phyloP scores from a whole-genome alignment of 1,284 basidiomycete genomes.

The Hymenochaete sp. region DNA sequence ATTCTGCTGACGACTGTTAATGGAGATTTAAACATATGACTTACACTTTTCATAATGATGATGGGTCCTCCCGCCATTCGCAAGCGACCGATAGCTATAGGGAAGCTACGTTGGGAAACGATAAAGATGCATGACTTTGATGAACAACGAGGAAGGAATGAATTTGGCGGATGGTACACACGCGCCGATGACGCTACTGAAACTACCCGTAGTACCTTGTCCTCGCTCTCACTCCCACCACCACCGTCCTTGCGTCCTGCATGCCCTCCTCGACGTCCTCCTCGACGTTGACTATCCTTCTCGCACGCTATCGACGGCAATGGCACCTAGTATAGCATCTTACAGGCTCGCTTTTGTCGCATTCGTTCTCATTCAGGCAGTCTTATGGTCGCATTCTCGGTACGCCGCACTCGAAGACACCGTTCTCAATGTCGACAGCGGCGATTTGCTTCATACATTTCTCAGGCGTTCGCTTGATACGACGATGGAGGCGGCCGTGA shows the following conservation, averaged over 20 bases:
- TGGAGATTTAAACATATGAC: too few relatives aligned
- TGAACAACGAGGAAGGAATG: too few relatives aligned
- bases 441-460: too few relatives aligned
- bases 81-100: too few relatives aligned
- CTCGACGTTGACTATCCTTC: not conserved
- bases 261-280: not conserved
- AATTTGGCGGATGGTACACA: too few relatives aligned
- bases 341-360: slow-evolving; percentile 36
- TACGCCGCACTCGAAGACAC: slow-evolving; percentile 27
- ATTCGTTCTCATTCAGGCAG: slow-evolving; percentile 42
- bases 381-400: slow-evolving; percentile 59
- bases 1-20: too few relatives aligned
- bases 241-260: not conserved
- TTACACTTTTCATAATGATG: too few relatives aligned
- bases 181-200: too few relatives aligned
- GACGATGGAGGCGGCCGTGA: slow-evolving; percentile 3
- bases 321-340: slow-evolving; percentile 4
- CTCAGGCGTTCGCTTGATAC: not conserved
- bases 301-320: too few relatives aligned
- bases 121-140: too few relatives aligned
- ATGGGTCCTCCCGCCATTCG: too few relatives aligned
- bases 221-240: not conserved
- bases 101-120: too few relatives aligned
- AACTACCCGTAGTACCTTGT: not conserved
- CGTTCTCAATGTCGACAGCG: not conserved